Conservation (phyloP, 345 rosid species). For the Turnera subulata region DNA sequence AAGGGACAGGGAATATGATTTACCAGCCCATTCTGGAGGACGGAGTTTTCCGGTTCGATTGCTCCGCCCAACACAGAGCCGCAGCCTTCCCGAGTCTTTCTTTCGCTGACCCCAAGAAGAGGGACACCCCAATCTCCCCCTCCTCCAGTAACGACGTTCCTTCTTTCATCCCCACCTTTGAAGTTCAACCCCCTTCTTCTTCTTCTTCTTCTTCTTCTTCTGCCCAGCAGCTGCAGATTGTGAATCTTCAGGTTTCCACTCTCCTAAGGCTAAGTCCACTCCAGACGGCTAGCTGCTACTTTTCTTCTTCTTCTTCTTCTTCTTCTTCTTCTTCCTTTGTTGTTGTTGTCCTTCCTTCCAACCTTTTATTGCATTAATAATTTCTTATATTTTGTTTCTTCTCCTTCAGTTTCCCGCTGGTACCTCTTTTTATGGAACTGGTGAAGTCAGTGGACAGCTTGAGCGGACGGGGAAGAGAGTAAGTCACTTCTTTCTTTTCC, state of each 20-base stretch:
- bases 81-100: slow-evolving; percentile 71
- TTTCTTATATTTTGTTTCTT: background rate
- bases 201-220: too few species aligned
- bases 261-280: too few species aligned
- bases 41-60: slow-evolving; percentile 77
- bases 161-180: slow-evolving; percentile 44
- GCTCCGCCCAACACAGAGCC: slow-evolving; percentile 46
- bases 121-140: slow-evolving; percentile 49
- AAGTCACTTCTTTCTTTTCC: slow-evolving; percentile 25
- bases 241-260: background rate
- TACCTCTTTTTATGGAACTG: slow-evolving; percentile 86
- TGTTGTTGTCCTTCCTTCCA: background rate
- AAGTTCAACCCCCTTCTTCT: background rate
- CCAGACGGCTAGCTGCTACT: background rate
- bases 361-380: too few species aligned
- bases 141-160: slow-evolving; percentile 41
- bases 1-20: slow-evolving; percentile 43
- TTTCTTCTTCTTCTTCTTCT: too few species aligned
- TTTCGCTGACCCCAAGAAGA: slow-evolving; percentile 41
- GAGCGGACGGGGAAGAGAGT: slow-evolving; percentile 93
- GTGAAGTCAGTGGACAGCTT: slow-evolving; percentile 91
- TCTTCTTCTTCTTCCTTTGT: too few species aligned
- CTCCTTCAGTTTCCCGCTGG: slow-evolving; percentile 62
- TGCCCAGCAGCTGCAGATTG: background rate
- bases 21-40: slow-evolving; percentile 67